phyloP scores from a whole-genome alignment of 345 rosid genomes.

The Luvunga scandens region DNA sequence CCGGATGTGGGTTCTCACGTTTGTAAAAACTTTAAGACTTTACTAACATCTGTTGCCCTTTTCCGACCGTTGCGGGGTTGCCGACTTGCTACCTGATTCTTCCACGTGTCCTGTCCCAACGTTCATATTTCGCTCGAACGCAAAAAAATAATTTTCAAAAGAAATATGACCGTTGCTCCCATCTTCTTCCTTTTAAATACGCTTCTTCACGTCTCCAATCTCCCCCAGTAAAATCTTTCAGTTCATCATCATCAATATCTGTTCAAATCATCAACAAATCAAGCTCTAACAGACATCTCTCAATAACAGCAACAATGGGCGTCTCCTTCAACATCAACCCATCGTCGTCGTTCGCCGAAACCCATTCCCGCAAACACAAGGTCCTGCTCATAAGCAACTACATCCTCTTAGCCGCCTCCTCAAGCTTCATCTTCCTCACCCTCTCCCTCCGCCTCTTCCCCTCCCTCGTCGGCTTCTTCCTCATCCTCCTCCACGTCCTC shows the following conservation, averaged over 20 bases:
- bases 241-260: background rate
- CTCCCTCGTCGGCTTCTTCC: constrained; percentile 37
- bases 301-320: background rate
- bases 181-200: background rate
- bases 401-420: constrained; percentile 37
- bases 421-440: constrained; percentile 43
- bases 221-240: background rate
- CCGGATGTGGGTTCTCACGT: accelerated
- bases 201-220: background rate
- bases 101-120: background rate
- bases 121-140: background rate
- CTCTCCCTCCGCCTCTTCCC: constrained; percentile 40
- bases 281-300: no score
- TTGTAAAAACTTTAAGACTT: accelerated
- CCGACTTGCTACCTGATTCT: no score
- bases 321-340: constrained; percentile 17
- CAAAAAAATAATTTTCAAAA: background rate
- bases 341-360: background rate
- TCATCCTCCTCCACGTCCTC: constrained; percentile 38
- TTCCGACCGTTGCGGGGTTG: no score
- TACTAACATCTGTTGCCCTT: no score
- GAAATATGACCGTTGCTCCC: background rate
- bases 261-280: background rate
- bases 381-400: constrained; percentile 31
- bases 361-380: constrained; percentile 26